These are phyloP conservation scores for Wilcoxina mikolae DNA, from an alignment of 495 filamentous ascomycete genomes.

Conservation along the genomic window DNA sequence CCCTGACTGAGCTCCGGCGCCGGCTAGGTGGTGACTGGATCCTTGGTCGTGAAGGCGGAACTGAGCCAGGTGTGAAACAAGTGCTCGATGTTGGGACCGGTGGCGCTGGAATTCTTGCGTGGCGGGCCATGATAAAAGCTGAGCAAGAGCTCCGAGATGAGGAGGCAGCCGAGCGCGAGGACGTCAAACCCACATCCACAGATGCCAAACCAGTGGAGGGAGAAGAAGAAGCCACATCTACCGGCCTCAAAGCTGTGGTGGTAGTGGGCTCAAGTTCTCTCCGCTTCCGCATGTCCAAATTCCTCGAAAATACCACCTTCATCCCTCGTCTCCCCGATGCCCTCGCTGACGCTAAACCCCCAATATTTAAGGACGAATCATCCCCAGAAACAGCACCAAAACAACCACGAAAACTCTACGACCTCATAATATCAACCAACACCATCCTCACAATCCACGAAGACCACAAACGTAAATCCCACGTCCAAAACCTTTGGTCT, in stretches of 20 bases:
- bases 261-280: conserved; percentile 49
- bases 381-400: conserved; percentile 3
- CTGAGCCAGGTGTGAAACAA: conserved; percentile 39
- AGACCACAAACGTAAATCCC: conserved; percentile 55
- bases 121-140: conserved; percentile 65
- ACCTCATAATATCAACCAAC: conserved; percentile 82
- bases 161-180: conserved; percentile 19
- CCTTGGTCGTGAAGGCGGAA: conserved; percentile 43
- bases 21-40: conserved; percentile 73
- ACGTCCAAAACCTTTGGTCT: conserved; percentile 76
- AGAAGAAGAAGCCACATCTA: neutral
- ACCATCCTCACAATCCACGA: conserved; percentile 57
- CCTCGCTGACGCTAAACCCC: neutral
- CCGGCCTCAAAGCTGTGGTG: conserved; percentile 34
- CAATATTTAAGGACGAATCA: neutral
- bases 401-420: conserved; percentile 59
- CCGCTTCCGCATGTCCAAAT: conserved; percentile 55
- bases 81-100: conserved; percentile 75
- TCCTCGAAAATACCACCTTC: conserved; percentile 82
- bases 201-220: conserved; percentile 26
- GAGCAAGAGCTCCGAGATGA: conserved; percentile 58
- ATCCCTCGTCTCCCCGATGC: conserved; percentile 76
- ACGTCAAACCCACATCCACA: neutral
- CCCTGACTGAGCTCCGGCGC: conserved; percentile 70
- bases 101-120: conserved; percentile 71